phyloP scores from a whole-genome alignment of 345 rosid genomes.

The Diplotaxis tenuifolia region DNA sequence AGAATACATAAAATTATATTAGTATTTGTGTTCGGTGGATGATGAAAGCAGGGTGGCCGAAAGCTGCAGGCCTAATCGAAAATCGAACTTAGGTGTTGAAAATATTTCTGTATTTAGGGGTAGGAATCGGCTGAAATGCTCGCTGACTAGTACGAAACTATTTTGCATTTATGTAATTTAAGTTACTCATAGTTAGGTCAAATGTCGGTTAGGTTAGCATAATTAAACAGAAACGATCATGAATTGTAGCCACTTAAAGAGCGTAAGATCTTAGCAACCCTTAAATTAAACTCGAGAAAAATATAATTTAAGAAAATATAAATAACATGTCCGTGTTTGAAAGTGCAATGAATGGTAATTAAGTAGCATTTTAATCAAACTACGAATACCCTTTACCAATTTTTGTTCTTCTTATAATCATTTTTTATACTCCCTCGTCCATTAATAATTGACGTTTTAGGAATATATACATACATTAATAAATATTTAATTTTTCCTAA shows the following conservation, averaged over 20 bases:
- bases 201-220: constrained; percentile 5
- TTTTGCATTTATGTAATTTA: not conserved
- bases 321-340: not conserved
- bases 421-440: constrained; percentile 6
- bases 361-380: not conserved
- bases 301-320: not conserved
- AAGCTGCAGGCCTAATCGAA: constrained; percentile 18
- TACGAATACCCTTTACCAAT: not conserved
- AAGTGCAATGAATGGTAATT: constrained; percentile 15
- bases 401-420: not conserved
- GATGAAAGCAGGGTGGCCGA: constrained; percentile 22
- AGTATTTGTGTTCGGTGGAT: not conserved
- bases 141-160: not conserved
- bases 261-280: constrained; percentile 1
- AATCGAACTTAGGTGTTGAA: not conserved
- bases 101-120: not conserved
- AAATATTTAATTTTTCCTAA: no score
- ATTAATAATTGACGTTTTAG: no score
- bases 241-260: no score
- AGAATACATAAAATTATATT: not conserved
- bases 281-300: not conserved
- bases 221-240: not conserved
- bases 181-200: constrained; percentile 11
- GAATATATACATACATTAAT: no score
- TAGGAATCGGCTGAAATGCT: not conserved